Base-by-base conservation (phyloP, 352 stramenopile genomes). In the Pythium pyrilobum region DNA sequence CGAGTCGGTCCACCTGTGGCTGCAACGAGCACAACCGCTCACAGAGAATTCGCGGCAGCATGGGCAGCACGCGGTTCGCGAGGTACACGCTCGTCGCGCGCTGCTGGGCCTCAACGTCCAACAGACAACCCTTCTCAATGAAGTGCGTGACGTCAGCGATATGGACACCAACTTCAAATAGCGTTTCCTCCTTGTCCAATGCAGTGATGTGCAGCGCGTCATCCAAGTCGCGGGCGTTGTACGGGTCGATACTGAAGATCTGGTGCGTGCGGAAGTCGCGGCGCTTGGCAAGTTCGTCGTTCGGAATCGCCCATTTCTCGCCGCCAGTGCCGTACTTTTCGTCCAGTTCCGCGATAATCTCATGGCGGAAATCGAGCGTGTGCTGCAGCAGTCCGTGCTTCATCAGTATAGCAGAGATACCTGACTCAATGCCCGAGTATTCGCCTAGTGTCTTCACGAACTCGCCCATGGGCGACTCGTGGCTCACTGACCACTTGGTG, bases 101-200 rank as follows among this genome's bases (percentile, higher is more conserved):
- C 33, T 82, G 71, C 32, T 89, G 69, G 8, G 96, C 97, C 69
- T 99, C 96, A 11, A 72, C 48, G 62, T 99, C 96, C n/a, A 99
- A 69, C n/a, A 83, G 47, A 5, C 75, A 98, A 34, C 85, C 78
- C 15, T 83, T 75, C 33, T 74, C 59, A 3, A 99, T 72, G 66
- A 99, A 99, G 62, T 98, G 84, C 24, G 92, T 97, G 25, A 99
- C 96, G 64, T 99, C 97, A 1, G 97, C 97, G 74, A 99, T 99
- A 64, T 99, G 97, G 12, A 99, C 96, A 24, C 96, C 96, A 7
- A 99, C 72, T 44, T 96, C 83, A 55, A 92, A 92, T 36, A 69
- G 81, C 23, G 76, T 82, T 7, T 71, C 67, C 18, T 62, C 68
- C 10, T 76, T 66, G 23, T 88, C 56, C 2, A 97, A 57, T 9